Conservation (phyloP, 2,329 filamentous ascomycete species). For the Drechslera avenae region DNA sequence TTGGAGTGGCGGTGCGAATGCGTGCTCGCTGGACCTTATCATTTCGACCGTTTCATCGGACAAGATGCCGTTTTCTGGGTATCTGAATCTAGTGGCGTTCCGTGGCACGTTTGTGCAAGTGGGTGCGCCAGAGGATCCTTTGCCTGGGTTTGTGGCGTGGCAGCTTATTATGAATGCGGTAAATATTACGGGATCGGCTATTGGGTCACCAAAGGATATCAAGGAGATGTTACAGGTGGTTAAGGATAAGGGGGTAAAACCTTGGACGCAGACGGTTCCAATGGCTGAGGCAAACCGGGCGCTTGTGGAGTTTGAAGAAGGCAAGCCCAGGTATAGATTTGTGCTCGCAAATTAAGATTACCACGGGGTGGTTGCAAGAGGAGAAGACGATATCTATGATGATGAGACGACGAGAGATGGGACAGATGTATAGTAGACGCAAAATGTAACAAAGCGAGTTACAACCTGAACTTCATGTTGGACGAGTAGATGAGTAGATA, state of each 20-base stretch:
- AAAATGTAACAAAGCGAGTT: too few species aligned
- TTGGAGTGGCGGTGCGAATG: constrained; percentile 65
- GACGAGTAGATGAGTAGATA: too few species aligned
- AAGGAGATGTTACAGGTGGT: constrained; percentile 66
- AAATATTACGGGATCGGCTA: constrained; percentile 52
- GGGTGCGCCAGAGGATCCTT: constrained; percentile 66
- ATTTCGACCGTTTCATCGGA: constrained; percentile 62
- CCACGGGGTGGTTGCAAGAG: not conserved
- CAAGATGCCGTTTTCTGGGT: constrained; percentile 67
- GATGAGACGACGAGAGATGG: too few species aligned
- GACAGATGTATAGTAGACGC: too few species aligned
- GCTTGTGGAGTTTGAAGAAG: constrained; percentile 62
- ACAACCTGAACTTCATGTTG: too few species aligned
- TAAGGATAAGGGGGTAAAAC: constrained; percentile 62
- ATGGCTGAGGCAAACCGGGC: constrained; percentile 61
- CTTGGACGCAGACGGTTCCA: constrained; percentile 66
- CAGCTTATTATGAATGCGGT: constrained; percentile 62
- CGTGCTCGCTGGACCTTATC: constrained; percentile 64
- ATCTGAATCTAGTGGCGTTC: constrained; percentile 64
- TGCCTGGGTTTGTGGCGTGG: constrained; percentile 62
- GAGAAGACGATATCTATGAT: too few species aligned
- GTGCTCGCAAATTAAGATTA: constrained; percentile 38
- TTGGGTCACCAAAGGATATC: constrained; percentile 64
- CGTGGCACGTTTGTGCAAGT: constrained; percentile 70
- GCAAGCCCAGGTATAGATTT: constrained; percentile 57